Percentiles rank a stretch among this genome's conserved stretches.
These are phyloP conservation scores for Hypsizygus ulmarius DNA, from an alignment of 1,284 basidiomycete species.

Conservation along the genomic window DNA sequence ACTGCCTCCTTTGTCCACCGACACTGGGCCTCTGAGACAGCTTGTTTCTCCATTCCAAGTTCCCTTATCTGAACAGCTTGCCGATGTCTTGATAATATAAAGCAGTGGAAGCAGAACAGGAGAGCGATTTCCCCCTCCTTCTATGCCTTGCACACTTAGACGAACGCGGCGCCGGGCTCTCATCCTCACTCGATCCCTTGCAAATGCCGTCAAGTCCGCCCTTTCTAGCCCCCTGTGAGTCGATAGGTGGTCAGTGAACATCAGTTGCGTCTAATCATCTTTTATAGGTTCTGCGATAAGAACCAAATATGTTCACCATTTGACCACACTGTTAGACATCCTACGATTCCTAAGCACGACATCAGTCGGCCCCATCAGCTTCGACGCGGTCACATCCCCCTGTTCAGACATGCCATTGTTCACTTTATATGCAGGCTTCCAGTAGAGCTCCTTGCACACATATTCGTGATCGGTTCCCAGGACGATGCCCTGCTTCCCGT, in stretches of 20 bases:
- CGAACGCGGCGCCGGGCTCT: slow-evolving; percentile 29
- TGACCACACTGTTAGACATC: slow-evolving; percentile 5
- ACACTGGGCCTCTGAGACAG: slow-evolving; percentile 17
- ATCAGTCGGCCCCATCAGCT: slow-evolving; percentile 35
- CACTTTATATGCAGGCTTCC: slow-evolving; percentile 56
- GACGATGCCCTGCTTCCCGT: slow-evolving; percentile 55
- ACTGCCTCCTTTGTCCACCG: slow-evolving; percentile 16
- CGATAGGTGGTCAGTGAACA: background rate
- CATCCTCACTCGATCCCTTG: slow-evolving; percentile 33
- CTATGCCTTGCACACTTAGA: slow-evolving; percentile 32
- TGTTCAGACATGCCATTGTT: slow-evolving; percentile 13
- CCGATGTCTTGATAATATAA: slow-evolving; percentile 21
- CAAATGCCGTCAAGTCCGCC: slow-evolving; percentile 29
- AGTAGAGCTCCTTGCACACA: slow-evolving; percentile 55
- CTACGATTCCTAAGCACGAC: slow-evolving; percentile 14
- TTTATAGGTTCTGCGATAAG: slow-evolving; percentile 19
- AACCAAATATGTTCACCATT: slow-evolving; percentile 15
- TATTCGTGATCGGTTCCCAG: slow-evolving; percentile 59
- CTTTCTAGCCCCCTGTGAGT: slow-evolving; percentile 28
- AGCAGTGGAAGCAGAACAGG: slow-evolving; percentile 10
- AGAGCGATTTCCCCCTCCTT: slow-evolving; percentile 9
- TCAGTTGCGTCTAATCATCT: background rate
- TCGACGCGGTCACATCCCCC: slow-evolving; percentile 22
- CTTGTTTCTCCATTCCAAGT: slow-evolving; percentile 19
- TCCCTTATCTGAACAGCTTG: slow-evolving; percentile 13